phyloP scores from a whole-genome alignment of 2,329 filamentous ascomycete species.

The Xylariaceae sp. region DNA sequence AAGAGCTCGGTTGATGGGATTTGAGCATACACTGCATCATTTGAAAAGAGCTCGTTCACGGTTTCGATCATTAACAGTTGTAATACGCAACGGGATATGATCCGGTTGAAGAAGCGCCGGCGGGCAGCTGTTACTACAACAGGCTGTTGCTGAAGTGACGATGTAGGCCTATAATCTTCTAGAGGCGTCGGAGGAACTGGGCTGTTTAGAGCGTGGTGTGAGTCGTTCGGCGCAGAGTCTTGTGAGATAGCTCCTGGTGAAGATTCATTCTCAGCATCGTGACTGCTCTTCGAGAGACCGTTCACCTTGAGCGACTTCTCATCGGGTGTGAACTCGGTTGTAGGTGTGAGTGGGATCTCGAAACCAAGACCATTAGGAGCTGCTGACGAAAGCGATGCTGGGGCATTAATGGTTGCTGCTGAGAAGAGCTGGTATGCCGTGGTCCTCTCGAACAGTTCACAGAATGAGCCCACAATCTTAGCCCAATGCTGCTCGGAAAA shows the following conservation, averaged over 20 bases:
- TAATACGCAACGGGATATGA: slow-evolving; percentile 96
- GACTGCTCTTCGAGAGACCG: slow-evolving; percentile 45
- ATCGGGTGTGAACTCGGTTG: slow-evolving; percentile 40
- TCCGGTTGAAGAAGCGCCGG: slow-evolving; percentile 95
- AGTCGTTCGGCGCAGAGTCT: slow-evolving; percentile 21
- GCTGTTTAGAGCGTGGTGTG: slow-evolving; percentile 18
- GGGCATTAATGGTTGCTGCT: slow-evolving; percentile 60
- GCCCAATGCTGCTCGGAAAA: slow-evolving; percentile 86
- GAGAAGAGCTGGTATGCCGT: slow-evolving; percentile 95
- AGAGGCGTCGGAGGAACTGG: slow-evolving; percentile 49
- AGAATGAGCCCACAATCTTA: slow-evolving; percentile 92
- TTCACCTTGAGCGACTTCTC: slow-evolving; percentile 63
- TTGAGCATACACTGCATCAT: slow-evolving; percentile 88
- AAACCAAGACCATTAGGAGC: slow-evolving; percentile 53
- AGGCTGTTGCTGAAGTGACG: slow-evolving; percentile 78
- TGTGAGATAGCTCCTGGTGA: slow-evolving; percentile 19
- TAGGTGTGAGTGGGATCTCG: slow-evolving; percentile 42
- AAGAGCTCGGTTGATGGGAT: slow-evolving; percentile 90
- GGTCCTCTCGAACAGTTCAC: slow-evolving; percentile 90
- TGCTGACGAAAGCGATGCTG: slow-evolving; percentile 49
- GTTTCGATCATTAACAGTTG: slow-evolving; percentile 99
- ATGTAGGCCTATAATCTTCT: slow-evolving; percentile 83
- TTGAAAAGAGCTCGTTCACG: slow-evolving; percentile 97
- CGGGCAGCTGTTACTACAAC: slow-evolving; percentile 90
- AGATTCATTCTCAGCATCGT: slow-evolving; percentile 34